phyloP scores from a whole-genome alignment of 352 stramenopile genomes.

The Phytophthora multivora region DNA sequence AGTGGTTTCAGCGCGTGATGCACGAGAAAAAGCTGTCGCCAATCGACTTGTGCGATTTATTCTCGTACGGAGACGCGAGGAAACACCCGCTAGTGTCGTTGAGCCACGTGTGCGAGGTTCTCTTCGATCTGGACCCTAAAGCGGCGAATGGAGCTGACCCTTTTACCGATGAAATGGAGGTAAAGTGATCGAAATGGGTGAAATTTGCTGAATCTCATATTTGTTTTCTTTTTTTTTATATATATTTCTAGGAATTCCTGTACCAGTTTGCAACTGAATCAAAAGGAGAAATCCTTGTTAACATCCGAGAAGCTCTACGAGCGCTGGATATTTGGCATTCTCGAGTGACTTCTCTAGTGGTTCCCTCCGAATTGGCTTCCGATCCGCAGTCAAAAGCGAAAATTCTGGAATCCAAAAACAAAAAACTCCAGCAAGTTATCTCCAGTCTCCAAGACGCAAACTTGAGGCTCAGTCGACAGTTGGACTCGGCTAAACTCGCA shows the following conservation, averaged over 20 bases:
- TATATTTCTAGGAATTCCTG: conserved; percentile 48
- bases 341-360: neutral
- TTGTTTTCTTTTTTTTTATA: conserved; percentile 1
- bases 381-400: conserved; percentile 25
- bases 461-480: conserved; percentile 44
- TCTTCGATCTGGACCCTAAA: conserved; percentile 57
- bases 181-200: neutral
- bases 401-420: conserved; percentile 48
- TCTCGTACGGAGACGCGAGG: conserved; percentile 49
- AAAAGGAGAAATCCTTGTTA: conserved; percentile 46
- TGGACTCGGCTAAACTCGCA: conserved; percentile 16
- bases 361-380: conserved; percentile 1
- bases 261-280: conserved; percentile 53
- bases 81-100: conserved; percentile 48
- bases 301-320: conserved; percentile 59
- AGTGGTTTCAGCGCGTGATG: conserved; percentile 66
- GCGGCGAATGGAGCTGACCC: conserved; percentile 34
- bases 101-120: conserved; percentile 54
- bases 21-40: conserved; percentile 45
- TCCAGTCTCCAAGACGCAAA: conserved; percentile 51
- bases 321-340: conserved; percentile 65
- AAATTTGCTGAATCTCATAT: neutral
- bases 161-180: conserved; percentile 63
- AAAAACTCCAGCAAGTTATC: conserved; percentile 47
- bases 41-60: conserved; percentile 59